phyloP scores from a whole-genome alignment of 2,329 filamentous ascomycete species.

The Rugonectria rugulosa region DNA sequence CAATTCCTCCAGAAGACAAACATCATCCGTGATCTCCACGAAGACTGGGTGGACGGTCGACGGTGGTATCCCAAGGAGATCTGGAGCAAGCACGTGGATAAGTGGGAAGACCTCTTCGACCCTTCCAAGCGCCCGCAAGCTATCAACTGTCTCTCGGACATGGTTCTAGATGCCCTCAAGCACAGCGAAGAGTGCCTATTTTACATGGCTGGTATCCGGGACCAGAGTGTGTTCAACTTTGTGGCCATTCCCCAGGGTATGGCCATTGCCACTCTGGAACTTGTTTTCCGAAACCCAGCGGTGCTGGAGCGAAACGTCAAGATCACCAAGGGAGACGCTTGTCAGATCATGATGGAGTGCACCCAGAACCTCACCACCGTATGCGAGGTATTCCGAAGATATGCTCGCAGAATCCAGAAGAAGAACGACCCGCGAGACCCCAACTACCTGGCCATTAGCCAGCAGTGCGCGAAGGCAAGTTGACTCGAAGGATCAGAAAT shows the following conservation, averaged over 20 bases:
- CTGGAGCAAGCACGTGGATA: conserved; percentile 93
- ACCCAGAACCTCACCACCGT: conserved; percentile 87
- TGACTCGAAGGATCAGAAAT: neutral
- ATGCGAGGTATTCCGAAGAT: conserved; percentile 82
- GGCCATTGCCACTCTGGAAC: conserved; percentile 94
- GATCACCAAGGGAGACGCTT: conserved; percentile 95
- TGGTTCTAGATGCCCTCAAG: conserved; percentile 89
- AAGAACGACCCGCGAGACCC: conserved; percentile 96
- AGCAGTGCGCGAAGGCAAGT: conserved; percentile 81
- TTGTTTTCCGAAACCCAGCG: conserved; percentile 88
- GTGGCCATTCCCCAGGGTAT: conserved; percentile 95
- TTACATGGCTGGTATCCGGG: conserved; percentile 92
- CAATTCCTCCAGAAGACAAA: conserved; percentile 98
- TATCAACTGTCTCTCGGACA: conserved; percentile 86
- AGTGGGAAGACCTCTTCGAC: conserved; percentile 90
- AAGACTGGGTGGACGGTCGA: conserved; percentile 87
- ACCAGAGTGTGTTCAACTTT: conserved; percentile 99
- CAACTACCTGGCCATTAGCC: conserved; percentile 90
- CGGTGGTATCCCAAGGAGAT: conserved; percentile 96
- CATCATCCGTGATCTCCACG: conserved; percentile 94
- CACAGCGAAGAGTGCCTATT: conserved; percentile 94
- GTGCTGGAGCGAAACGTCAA: conserved; percentile 92
- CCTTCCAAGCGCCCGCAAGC: conserved; percentile 80
- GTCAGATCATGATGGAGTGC: conserved; percentile 88
- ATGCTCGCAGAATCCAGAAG: conserved; percentile 82